phyloP scores from a whole-genome alignment of 2,329 filamentous ascomycete species.

The Fusarium newnesense region DNA sequence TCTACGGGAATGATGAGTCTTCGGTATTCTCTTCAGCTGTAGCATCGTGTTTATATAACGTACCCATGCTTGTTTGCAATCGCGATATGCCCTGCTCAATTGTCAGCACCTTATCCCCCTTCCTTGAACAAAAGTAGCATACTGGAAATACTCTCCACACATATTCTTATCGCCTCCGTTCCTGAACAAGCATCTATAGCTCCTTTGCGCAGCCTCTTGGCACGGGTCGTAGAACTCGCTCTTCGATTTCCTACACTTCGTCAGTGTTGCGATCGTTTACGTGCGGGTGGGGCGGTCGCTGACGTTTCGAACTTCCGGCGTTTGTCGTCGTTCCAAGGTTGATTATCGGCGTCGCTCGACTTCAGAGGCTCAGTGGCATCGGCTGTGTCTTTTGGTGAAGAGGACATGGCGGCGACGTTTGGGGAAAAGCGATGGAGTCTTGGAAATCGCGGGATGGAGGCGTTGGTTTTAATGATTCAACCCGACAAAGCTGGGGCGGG shows the following conservation, averaged over 20 bases:
- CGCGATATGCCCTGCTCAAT: slow-evolving; percentile 81
- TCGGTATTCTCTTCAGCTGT: no score
- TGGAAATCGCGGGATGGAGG: not conserved
- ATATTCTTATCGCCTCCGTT: slow-evolving; percentile 89
- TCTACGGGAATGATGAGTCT: slow-evolving; percentile 37
- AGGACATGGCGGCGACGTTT: slow-evolving; percentile 35
- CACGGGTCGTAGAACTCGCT: slow-evolving; percentile 97
- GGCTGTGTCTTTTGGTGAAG: slow-evolving; percentile 31
- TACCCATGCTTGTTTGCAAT: slow-evolving; percentile 97
- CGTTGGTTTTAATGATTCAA: not conserved
- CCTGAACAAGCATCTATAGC: slow-evolving; percentile 86
- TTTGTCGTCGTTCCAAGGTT: slow-evolving; percentile 68
- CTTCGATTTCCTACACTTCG: slow-evolving; percentile 74
- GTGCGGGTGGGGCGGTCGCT: slow-evolving; percentile 37
- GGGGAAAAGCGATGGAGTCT: not conserved
- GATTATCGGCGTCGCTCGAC: slow-evolving; percentile 18
- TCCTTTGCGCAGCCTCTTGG: slow-evolving; percentile 87
- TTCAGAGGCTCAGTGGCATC: slow-evolving; percentile 26
- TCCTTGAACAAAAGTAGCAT: slow-evolving; percentile 47
- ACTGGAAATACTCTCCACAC: slow-evolving; percentile 98
- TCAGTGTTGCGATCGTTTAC: not conserved
- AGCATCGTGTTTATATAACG: not conserved
- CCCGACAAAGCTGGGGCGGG: slow-evolving; percentile 14
- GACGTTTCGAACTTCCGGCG: slow-evolving; percentile 74
- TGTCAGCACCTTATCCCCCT: slow-evolving; percentile 26